Conservation (phyloP, 305 asterid species). For the Fraxinus floribunda region DNA sequence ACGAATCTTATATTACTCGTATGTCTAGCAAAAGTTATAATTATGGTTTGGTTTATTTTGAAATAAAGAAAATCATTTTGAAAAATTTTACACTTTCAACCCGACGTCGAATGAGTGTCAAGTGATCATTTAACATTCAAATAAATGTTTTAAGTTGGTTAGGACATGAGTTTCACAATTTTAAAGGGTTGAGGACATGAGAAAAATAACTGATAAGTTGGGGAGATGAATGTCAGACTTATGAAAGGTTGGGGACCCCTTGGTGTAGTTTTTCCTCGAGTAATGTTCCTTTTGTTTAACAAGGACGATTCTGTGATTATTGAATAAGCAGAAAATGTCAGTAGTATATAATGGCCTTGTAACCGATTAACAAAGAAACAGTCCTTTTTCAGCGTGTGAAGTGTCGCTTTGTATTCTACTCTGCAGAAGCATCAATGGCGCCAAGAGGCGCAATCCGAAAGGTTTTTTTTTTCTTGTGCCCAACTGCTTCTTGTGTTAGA, state of each 20-base stretch:
- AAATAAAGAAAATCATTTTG: not conserved
- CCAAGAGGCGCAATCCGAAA: not conserved
- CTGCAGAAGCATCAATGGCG: not conserved
- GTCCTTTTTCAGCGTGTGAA: not conserved
- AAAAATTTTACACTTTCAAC: not conserved
- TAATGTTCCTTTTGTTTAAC: not conserved
- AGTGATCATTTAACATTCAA: not conserved
- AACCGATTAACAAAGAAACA: not conserved
- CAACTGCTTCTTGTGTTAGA: not conserved
- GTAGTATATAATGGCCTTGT: not conserved
- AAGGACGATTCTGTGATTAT: not conserved
- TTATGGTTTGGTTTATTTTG: not conserved
- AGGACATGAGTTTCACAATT: not conserved
- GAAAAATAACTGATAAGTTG: not conserved
- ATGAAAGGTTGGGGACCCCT: not conserved
- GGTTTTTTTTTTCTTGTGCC: not conserved
- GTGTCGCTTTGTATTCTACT: not conserved
- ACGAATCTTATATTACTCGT: not conserved
- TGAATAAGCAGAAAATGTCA: not conserved
- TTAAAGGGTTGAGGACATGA: not conserved
- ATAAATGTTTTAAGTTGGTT: not conserved
- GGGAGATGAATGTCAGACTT: not conserved
- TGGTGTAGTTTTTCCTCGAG: not conserved
- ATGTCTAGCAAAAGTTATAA: not conserved
- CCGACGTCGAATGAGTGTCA: not conserved